A percentile compares a stretch with the other conserved stretches of the same genome.
These are phyloP conservation scores for Spergularia marina DNA, from an alignment of 148 eudicot genomes.

Conservation along the genomic window DNA sequence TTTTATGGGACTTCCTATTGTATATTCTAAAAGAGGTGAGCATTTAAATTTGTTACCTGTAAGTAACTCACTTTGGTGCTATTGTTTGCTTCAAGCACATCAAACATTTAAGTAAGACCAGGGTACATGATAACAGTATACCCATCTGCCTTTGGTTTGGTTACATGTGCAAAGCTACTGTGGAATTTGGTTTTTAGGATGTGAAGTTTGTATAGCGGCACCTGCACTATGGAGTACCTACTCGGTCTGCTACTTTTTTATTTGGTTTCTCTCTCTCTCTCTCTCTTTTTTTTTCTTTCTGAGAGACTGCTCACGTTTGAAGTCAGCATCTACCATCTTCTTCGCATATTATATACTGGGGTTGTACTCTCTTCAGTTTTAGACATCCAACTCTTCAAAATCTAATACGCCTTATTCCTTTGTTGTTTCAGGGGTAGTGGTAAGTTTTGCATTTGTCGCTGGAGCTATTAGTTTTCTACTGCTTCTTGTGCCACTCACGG, in stretches of 20 bases:
- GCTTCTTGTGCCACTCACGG: slow-evolving; percentile 61
- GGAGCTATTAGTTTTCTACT: slow-evolving; percentile 55
- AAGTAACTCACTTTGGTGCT: neutral
- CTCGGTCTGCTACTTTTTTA: neutral
- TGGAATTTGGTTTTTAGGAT: neutral
- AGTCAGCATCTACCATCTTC: neutral
- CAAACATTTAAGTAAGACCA: neutral
- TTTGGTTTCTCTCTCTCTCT: too few species aligned
- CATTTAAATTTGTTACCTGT: neutral
- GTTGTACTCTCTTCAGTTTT: neutral
- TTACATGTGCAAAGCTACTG: neutral
- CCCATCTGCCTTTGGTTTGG: too few species aligned
- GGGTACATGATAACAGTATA: neutral
- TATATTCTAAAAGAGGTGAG: slow-evolving; percentile 65
- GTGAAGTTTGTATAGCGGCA: neutral
- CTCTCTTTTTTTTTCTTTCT: neutral
- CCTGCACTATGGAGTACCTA: neutral
- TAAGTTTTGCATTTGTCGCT: slow-evolving; percentile 44
- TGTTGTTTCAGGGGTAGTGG: slow-evolving; percentile 47
- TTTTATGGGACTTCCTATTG: slow-evolving; percentile 73
- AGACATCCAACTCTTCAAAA: neutral
- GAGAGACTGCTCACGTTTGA: too few species aligned
- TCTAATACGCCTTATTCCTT: neutral
- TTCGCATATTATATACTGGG: neutral
- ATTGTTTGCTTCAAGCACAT: neutral